Evolutionary conservation across 1,139 yeast genomes (phyloP).

Genomic region (Candida sanyaensis): DNA sequence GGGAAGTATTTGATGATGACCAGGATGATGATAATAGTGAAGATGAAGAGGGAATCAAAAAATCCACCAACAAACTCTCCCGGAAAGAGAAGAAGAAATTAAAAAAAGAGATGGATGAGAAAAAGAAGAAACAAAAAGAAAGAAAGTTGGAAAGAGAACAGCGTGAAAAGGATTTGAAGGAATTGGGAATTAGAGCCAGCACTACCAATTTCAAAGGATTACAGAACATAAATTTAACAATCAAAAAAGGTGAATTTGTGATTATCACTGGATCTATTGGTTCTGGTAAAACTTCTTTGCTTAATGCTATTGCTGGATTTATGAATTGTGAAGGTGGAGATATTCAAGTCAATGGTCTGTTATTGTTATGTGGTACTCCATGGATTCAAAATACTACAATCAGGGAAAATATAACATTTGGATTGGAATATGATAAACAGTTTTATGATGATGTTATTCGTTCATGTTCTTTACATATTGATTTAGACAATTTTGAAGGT

Average conservation of each 20-base stretch:
- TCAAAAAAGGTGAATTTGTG: constrained; percentile 56
- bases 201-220: constrained; percentile 17
- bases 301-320: constrained; percentile 55
- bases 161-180: too few relatives aligned
- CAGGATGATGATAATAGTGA: too few relatives aligned
- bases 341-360: constrained; percentile 39
- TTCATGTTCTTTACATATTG: constrained; percentile 38
- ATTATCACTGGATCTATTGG: constrained; percentile 76
- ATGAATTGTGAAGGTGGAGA: constrained; percentile 48
- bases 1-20: constrained; percentile 73
- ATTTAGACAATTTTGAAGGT: constrained; percentile 39
- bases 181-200: too few relatives aligned
- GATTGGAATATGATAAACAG: constrained; percentile 25
- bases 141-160: too few relatives aligned
- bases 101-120: constrained; percentile 10
- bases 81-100: constrained; percentile 17
- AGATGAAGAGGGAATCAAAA: too few relatives aligned
- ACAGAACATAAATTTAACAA: constrained; percentile 19
- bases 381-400: constrained; percentile 48
- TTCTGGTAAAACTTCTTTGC: constrained; percentile 67
- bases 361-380: constrained; percentile 52
- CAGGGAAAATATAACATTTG: constrained; percentile 40
- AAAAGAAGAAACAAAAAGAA: constrained; percentile 12
- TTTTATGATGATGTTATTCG: constrained; percentile 31
- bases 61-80: too few relatives aligned